Conservation (phyloP, 148 eudicot genomes). For the Persicaria maculosa region DNA sequence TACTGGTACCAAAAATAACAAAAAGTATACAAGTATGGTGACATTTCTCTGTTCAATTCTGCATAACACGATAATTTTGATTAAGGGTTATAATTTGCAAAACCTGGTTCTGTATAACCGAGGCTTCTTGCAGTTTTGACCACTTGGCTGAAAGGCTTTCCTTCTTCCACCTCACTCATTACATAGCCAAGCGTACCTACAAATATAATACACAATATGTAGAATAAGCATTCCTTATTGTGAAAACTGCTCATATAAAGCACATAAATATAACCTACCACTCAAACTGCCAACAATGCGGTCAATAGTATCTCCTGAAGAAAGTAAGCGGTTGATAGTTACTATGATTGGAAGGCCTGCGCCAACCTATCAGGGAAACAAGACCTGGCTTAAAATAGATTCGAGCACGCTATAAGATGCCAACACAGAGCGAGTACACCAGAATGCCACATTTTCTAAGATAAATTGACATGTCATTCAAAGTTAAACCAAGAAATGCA, state of each 20-base stretch:
- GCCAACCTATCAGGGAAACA: conserved; percentile 65
- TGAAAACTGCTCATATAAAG: background rate
- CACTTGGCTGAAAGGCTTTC: conserved; percentile 86
- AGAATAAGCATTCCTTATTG: background rate
- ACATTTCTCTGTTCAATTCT: background rate
- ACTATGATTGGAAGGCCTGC: conserved; percentile 91
- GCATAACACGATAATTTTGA: background rate
- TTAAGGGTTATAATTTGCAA: background rate
- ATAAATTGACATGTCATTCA: background rate
- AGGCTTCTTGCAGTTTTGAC: conserved; percentile 79
- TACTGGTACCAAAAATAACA: background rate
- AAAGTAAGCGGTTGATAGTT: conserved; percentile 74
- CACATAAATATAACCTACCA: conserved; percentile 32
- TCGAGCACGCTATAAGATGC: background rate
- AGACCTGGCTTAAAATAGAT: background rate
- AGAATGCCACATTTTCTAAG: background rate
- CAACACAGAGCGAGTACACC: background rate
- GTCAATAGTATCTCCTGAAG: conserved; percentile 70
- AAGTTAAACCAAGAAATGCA: too few species aligned
- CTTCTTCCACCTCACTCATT: conserved; percentile 92
- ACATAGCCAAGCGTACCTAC: conserved; percentile 93
- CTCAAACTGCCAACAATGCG: conserved; percentile 88
- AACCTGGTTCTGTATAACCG: conserved; percentile 99
- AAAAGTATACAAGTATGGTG: background rate
- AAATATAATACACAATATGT: background rate